phyloP scores from a whole-genome alignment of 345 rosid genomes.

The Citrus trifoliata region DNA sequence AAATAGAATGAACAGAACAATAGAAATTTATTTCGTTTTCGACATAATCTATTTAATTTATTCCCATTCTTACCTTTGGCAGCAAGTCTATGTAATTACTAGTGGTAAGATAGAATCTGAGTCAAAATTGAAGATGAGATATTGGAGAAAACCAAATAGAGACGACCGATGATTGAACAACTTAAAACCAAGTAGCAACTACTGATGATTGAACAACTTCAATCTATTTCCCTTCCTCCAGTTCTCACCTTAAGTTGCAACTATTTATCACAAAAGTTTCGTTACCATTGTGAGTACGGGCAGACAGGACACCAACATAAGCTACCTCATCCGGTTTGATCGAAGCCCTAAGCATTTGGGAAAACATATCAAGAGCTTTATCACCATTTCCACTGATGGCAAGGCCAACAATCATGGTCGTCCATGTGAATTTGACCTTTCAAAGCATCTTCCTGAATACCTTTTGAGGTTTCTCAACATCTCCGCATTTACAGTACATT shows the following conservation, averaged over 20 bases:
- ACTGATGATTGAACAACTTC: not conserved
- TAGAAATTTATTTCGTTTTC: too few species aligned
- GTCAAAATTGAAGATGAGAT: too few species aligned
- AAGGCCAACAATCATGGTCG: slow-evolving; percentile 66
- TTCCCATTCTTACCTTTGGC: too few species aligned
- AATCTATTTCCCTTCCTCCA: not conserved
- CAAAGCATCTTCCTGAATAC: slow-evolving; percentile 38
- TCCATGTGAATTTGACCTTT: slow-evolving; percentile 59
- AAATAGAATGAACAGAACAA: too few species aligned
- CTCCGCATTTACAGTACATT: slow-evolving; percentile 73
- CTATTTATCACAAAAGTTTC: not conserved
- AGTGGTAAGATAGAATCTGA: not conserved
- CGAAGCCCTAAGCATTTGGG: slow-evolving; percentile 49
- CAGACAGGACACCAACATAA: slow-evolving; percentile 42
- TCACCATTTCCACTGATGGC: slow-evolving; percentile 54
- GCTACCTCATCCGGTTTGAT: slow-evolving; percentile 47
- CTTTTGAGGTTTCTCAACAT: slow-evolving; percentile 40
- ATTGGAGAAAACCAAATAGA: not conserved
- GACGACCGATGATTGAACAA: not conserved
- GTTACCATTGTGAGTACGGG: slow-evolving; percentile 41
- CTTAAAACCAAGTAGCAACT: not conserved
- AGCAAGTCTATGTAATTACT: too few species aligned
- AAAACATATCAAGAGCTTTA: slow-evolving; percentile 51
- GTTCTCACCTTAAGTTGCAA: not conserved
- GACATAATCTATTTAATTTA: too few species aligned